Conservation (phyloP, 164 flowering plant species). For the Houttuynia cordata region DNA sequence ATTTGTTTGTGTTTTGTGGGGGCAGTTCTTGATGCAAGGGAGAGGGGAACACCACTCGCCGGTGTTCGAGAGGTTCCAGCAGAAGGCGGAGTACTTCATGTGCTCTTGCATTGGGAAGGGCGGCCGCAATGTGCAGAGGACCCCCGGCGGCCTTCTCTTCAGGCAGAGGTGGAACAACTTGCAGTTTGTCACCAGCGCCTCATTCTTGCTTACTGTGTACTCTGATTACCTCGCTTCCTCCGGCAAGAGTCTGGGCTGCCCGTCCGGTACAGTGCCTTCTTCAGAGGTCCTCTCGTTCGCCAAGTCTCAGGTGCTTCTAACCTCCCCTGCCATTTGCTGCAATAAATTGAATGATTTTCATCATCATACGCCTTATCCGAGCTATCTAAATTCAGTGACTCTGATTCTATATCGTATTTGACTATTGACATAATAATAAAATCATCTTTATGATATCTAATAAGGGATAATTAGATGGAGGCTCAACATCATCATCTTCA, state of each 20-base stretch:
- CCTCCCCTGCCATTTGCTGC: not conserved
- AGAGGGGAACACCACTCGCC: slow-evolving; percentile 40
- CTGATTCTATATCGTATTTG: no score
- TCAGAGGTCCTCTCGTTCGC: slow-evolving; percentile 59
- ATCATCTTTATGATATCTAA: no score
- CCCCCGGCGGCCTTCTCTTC: slow-evolving; percentile 86
- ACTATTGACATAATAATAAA: no score
- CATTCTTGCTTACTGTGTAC: slow-evolving; percentile 71
- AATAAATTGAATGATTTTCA: not conserved
- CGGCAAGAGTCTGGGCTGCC: slow-evolving; percentile 36
- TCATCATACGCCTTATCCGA: no score
- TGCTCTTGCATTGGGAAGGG: slow-evolving; percentile 80
- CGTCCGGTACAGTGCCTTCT: slow-evolving; percentile 40
- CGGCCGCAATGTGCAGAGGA: slow-evolving; percentile 47
- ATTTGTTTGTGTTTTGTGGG: not conserved
- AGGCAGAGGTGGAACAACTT: slow-evolving; percentile 90
- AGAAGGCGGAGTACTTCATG: slow-evolving; percentile 80
- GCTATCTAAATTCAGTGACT: no score
- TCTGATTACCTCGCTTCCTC: slow-evolving; percentile 69
- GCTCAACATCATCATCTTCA: no score
- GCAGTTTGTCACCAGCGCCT: slow-evolving; percentile 84
- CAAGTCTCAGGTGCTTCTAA: slow-evolving; percentile 52
- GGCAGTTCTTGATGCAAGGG: slow-evolving; percentile 82
- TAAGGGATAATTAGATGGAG: no score
- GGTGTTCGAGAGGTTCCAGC: slow-evolving; percentile 48